Evolutionary conservation across 805 yeast genomes (phyloP).

Genomic region (Clavispora santaluciae): DNA sequence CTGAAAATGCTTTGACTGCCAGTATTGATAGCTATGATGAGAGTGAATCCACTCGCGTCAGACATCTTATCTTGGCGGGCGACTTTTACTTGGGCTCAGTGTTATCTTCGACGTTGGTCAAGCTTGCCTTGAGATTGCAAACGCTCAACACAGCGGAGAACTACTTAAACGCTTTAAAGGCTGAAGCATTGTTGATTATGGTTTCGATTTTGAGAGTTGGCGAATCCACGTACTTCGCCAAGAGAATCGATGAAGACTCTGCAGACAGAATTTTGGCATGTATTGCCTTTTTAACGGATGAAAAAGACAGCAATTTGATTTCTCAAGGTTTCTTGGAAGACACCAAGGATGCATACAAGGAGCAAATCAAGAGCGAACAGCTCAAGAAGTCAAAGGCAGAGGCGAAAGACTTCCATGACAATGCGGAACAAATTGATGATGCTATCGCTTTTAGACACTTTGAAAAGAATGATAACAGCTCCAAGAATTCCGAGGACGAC

Average conservation of each 20-base stretch:
- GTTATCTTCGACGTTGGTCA: constrained; percentile 80
- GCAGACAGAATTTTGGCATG: constrained; percentile 91
- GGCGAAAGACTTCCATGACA: constrained; percentile 53
- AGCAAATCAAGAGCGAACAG: constrained; percentile 60
- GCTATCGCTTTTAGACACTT: constrained; percentile 77
- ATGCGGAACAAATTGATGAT: constrained; percentile 76
- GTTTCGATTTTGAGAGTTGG: constrained; percentile 90
- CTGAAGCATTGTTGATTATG: constrained; percentile 90
- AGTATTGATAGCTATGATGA: constrained; percentile 26
- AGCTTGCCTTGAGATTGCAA: constrained; percentile 74
- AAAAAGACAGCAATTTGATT: constrained; percentile 46
- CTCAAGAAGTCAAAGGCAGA: constrained; percentile 51
- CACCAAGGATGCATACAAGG: constrained; percentile 77
- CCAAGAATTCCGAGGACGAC: constrained; percentile 45
- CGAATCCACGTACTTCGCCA: constrained; percentile 61
- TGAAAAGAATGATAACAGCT: constrained; percentile 35
- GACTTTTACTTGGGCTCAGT: constrained; percentile 90
- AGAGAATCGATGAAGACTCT: constrained; percentile 91
- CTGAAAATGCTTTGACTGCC: constrained; percentile 76
- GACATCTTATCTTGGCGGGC: constrained; percentile 77
- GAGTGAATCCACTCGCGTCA: constrained; percentile 66
- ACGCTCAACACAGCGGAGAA: constrained; percentile 50
- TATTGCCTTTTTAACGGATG: constrained; percentile 71
- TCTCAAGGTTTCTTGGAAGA: constrained; percentile 79
- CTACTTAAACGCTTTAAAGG: constrained; percentile 76